Evolutionary conservation across 2,329 filamentous ascomycete species (phyloP).

Genomic region (Botrytis aclada): DNA sequence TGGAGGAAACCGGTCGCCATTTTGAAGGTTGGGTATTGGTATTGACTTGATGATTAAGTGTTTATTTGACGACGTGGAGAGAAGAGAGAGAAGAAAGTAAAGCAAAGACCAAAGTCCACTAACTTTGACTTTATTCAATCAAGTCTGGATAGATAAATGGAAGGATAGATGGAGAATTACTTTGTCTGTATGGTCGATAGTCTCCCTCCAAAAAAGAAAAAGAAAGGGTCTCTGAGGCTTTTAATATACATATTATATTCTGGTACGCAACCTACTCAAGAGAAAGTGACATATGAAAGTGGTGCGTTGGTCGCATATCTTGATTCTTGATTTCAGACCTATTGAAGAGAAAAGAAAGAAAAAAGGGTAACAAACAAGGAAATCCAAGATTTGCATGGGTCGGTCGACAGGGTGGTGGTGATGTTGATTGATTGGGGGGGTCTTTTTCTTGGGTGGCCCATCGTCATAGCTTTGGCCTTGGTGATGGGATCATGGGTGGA

Average conservation of each 20-base stretch:
- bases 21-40: conserved; percentile 16
- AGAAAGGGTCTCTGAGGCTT: not conserved
- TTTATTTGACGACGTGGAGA: not conserved
- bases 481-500: not conserved
- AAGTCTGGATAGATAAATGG: not conserved
- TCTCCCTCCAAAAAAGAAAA: not conserved
- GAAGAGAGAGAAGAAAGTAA: not conserved
- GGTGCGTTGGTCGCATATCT: conserved; percentile 5
- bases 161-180: not conserved
- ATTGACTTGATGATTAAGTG: not conserved
- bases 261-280: not conserved
- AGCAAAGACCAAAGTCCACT: not conserved
- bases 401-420: not conserved
- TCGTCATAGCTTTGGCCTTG: not conserved
- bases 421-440: not conserved
- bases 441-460: not conserved
- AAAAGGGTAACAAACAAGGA: not conserved
- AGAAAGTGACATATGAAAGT: conserved; percentile 5
- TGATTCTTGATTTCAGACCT: not conserved
- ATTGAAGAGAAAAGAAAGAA: not conserved
- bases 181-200: not conserved
- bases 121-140: not conserved
- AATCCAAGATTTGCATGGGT: not conserved
- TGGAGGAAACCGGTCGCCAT: conserved; percentile 43
- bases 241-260: not conserved